Percentiles rank a stretch among this genome's conserved stretches.
Evolutionary conservation across 805 yeast genomes (phyloP).

Genomic region (Nakazawaea wyomingensis): DNA sequence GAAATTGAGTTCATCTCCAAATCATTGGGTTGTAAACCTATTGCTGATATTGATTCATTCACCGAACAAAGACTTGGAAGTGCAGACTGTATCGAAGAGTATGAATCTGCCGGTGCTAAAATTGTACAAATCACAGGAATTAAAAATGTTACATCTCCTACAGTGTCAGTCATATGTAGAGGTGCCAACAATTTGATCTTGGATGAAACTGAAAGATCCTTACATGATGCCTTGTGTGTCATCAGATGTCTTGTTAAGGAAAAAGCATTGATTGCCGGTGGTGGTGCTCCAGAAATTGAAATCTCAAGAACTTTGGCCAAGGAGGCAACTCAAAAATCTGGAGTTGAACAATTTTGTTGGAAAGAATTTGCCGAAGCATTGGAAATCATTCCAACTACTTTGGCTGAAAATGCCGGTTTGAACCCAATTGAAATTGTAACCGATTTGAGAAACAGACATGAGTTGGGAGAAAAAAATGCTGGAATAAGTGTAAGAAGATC

Average conservation of each 20-base stretch:
- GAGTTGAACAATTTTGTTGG: constrained; percentile 88
- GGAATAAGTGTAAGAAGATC: constrained; percentile 94
- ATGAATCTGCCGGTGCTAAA: constrained; percentile 82
- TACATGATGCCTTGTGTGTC: constrained; percentile 97
- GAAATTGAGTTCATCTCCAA: constrained; percentile 86
- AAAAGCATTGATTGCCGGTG: constrained; percentile 92
- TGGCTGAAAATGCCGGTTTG: constrained; percentile 93
- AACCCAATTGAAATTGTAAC: constrained; percentile 89
- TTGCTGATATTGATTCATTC: constrained; percentile 91
- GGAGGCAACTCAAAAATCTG: constrained; percentile 69
- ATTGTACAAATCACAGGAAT: constrained; percentile 86
- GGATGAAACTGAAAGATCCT: constrained; percentile 95
- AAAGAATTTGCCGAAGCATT: constrained; percentile 88
- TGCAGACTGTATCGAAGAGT: constrained; percentile 91
- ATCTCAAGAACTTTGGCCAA: constrained; percentile 67
- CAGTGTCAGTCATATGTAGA: constrained; percentile 87
- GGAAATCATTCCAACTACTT: constrained; percentile 88
- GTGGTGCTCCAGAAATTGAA: constrained; percentile 97
- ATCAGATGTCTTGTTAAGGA: constrained; percentile 82
- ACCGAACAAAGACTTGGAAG: constrained; percentile 88
- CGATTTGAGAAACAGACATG: constrained; percentile 87
- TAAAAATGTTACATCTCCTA: constrained; percentile 49
- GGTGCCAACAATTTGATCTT: constrained; percentile 89
- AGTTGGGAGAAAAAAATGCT: constrained; percentile 84
- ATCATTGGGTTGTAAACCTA: constrained; percentile 90